These are phyloP conservation scores for Aspergillus costaricaensis DNA, from an alignment of 2,329 filamentous ascomycete genomes.

Conservation along the genomic window DNA sequence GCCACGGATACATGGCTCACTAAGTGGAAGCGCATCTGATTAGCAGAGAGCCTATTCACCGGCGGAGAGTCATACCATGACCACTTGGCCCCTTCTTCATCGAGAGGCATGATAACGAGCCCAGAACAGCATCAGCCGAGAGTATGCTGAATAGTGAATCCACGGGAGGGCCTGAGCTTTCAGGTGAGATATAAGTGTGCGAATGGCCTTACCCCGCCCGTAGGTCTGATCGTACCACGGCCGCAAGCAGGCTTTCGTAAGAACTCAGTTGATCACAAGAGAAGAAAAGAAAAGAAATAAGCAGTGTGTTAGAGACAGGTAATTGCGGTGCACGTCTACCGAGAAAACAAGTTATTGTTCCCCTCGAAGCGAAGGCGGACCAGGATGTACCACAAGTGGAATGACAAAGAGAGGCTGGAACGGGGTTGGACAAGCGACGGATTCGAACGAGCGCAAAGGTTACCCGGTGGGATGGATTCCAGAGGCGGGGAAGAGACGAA, in stretches of 20 bases:
- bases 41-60: neutral
- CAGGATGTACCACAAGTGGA: neutral
- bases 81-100: constrained; percentile 49
- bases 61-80: constrained; percentile 40
- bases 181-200: neutral
- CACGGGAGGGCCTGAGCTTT: neutral
- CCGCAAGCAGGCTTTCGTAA: neutral
- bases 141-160: neutral
- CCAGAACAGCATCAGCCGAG: neutral
- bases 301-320: too few relatives aligned
- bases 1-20: constrained; percentile 52
- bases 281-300: too few relatives aligned
- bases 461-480: neutral
- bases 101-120: constrained; percentile 42
- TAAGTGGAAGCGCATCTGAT: constrained; percentile 18
- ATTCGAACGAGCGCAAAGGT: neutral
- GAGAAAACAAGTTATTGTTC: neutral
- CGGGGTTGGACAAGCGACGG: neutral
- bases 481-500: neutral
- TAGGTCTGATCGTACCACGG: constrained; percentile 8
- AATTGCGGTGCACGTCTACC: neutral
- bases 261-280: neutral
- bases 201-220: constrained; percentile 3
- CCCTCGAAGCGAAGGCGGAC: neutral
- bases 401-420: neutral